A percentile compares a stretch with the other conserved stretches of the same genome.
Conservation (phyloP, 371 early-diverging fungal genomes). For the Mucor plumbeus region DNA sequence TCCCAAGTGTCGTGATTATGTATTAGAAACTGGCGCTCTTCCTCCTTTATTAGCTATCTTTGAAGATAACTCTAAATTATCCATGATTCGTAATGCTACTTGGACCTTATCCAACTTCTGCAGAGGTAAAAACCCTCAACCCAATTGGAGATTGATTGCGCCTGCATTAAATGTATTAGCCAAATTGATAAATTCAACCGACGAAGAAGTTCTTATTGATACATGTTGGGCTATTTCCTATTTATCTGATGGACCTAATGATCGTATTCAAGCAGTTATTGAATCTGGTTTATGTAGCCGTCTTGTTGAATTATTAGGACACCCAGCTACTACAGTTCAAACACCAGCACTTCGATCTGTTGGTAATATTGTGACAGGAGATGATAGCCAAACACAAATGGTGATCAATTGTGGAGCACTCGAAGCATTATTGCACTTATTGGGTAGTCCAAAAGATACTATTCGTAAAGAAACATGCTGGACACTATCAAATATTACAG, state of each 20-base stretch:
- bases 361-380: conserved; percentile 99
- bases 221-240: conserved; percentile 99
- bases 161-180: conserved; percentile 89
- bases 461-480: conserved; percentile 99
- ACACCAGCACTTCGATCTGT: conserved; percentile 98
- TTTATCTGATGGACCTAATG: conserved; percentile 94
- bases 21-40: conserved; percentile 86
- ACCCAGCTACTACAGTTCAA: conserved; percentile 86
- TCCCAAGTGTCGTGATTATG: conserved; percentile 93
- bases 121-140: conserved; percentile 98
- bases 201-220: conserved; percentile 96
- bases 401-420: conserved; percentile 92
- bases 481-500: conserved; percentile 99
- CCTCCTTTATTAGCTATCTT: conserved; percentile 86
- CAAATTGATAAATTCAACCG: conserved; percentile 85
- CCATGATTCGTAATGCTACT: conserved; percentile 97
- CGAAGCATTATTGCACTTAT: conserved; percentile 74
- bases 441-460: conserved; percentile 88
- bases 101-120: conserved; percentile 99
- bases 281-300: conserved; percentile 91
- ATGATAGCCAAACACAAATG: conserved; percentile 96
- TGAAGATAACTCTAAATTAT: conserved; percentile 82
- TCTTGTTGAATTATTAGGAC: conserved; percentile 89
- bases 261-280: conserved; percentile 96
- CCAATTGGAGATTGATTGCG: conserved; percentile 83